Percentiles rank a stretch among this genome's conserved stretches.
These are phyloP conservation scores for Globisporangium yorkense DNA, from an alignment of 352 stramenopile species.

Conservation along the genomic window DNA sequence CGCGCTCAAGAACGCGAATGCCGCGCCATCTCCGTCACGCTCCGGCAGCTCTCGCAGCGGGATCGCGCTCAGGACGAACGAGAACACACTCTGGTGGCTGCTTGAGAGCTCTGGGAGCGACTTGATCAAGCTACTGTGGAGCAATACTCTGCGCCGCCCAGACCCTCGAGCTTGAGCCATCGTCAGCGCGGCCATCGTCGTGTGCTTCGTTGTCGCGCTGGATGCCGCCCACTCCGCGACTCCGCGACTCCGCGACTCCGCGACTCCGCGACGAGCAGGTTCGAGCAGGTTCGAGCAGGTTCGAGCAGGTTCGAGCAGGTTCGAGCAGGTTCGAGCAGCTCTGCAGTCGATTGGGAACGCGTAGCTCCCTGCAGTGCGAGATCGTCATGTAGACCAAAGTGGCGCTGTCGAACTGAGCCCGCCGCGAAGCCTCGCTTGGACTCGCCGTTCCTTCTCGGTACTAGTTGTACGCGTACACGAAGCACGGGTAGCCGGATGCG, in stretches of 20 bases:
- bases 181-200: conserved; percentile 2
- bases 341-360: conserved; percentile 11
- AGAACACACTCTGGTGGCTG: conserved; percentile 7
- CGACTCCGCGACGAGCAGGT: too few species aligned
- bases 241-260: too few species aligned
- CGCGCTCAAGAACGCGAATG: not conserved
- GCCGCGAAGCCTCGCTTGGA: not conserved
- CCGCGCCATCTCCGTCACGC: not conserved
- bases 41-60: conserved; percentile 1
- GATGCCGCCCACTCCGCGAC: too few species aligned
- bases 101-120: not conserved
- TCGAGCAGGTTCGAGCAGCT: conserved; percentile 19
- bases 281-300: conserved; percentile 10
- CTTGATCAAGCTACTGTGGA: conserved; percentile 4
- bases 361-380: conserved; percentile 17
- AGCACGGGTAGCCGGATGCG: conserved; percentile 3
- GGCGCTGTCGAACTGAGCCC: conserved; percentile 4
- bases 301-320: not conserved
- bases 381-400: conserved; percentile 12
- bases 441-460: conserved; percentile 1
- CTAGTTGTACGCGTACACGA: conserved; percentile 8
- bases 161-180: not conserved
- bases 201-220: not conserved
- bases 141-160: not conserved
- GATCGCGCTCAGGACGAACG: not conserved